Conservation (phyloP, 2,329 filamentous ascomycete species). For the Diaporthe vexans region DNA sequence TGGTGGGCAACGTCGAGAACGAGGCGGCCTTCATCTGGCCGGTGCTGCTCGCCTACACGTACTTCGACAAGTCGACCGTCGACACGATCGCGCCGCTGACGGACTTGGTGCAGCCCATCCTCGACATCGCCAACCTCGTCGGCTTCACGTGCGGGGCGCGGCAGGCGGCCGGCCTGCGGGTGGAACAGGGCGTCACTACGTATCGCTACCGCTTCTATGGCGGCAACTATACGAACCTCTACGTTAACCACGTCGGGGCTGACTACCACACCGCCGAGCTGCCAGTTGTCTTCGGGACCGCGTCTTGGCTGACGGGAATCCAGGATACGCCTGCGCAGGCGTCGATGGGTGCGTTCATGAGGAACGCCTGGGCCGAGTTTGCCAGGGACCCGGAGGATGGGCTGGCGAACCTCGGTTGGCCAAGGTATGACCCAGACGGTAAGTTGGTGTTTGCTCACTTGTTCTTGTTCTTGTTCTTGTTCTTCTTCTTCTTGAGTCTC, state of each 20-base stretch:
- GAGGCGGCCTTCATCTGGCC: slow-evolving; percentile 12
- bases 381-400: slow-evolving; percentile 33
- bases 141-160: slow-evolving; percentile 31
- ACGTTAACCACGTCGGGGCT: slow-evolving; percentile 7
- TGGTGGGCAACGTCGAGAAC: slow-evolving; percentile 23
- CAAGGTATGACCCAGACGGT: slow-evolving; percentile 21
- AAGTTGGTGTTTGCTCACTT: background rate
- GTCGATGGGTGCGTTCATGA: slow-evolving; percentile 14
- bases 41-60: slow-evolving; percentile 20
- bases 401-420: slow-evolving; percentile 26
- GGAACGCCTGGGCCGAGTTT: slow-evolving; percentile 36
- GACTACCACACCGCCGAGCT: slow-evolving; percentile 31
- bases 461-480: no score
- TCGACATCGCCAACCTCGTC: slow-evolving; percentile 20
- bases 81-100: slow-evolving; percentile 18
- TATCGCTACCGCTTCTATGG: slow-evolving; percentile 29
- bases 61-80: slow-evolving; percentile 18
- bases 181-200: slow-evolving; percentile 26
- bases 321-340: slow-evolving; percentile 13
- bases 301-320: slow-evolving; percentile 20
- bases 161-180: slow-evolving; percentile 16
- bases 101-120: slow-evolving; percentile 2
- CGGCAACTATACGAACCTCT: slow-evolving; percentile 19
- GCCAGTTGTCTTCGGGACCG: slow-evolving; percentile 21
- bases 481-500: no score